A percentile compares a stretch with the other conserved stretches of the same genome.
Conservation (phyloP, 768 basidiomycete genomes). For the Tulasnella sp. region DNA sequence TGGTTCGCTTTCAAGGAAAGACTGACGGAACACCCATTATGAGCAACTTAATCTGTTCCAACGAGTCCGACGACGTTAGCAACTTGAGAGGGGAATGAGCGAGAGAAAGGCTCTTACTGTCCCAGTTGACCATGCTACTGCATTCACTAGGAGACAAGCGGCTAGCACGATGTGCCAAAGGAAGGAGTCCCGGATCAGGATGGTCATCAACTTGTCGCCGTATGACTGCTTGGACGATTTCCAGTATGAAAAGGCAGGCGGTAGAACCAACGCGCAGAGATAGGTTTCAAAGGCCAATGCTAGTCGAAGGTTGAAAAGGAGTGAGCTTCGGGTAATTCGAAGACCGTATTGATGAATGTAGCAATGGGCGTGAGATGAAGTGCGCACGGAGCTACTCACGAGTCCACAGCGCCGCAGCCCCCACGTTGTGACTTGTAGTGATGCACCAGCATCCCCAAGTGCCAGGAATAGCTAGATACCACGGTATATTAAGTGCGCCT, state of each 20-base stretch:
- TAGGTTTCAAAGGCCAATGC: not conserved
- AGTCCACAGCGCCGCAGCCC: too few species aligned
- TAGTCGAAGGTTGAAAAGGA: too few species aligned
- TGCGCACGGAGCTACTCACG: too few species aligned
- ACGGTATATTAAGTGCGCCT: too few species aligned
- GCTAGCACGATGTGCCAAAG: not conserved
- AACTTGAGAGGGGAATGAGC: not conserved
- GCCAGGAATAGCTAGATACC: too few species aligned
- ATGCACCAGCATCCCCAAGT: too few species aligned
- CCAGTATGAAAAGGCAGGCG: conserved; percentile 20
- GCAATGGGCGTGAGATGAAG: too few species aligned
- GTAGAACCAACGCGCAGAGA: too few species aligned
- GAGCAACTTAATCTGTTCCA: not conserved
- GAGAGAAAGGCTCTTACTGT: not conserved
- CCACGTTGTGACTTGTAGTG: too few species aligned
- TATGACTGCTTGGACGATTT: conserved; percentile 22
- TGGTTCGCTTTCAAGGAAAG: not conserved
- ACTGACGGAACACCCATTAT: not conserved
- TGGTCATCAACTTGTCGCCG: conserved; percentile 22
- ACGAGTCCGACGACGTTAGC: not conserved
- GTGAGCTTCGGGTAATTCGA: too few species aligned
- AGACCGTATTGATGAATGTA: too few species aligned
- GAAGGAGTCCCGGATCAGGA: not conserved
- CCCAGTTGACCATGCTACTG: not conserved
- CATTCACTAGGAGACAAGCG: not conserved